Conservation (phyloP, 73 alveolate species). For the Paramecium sonneborni region DNA sequence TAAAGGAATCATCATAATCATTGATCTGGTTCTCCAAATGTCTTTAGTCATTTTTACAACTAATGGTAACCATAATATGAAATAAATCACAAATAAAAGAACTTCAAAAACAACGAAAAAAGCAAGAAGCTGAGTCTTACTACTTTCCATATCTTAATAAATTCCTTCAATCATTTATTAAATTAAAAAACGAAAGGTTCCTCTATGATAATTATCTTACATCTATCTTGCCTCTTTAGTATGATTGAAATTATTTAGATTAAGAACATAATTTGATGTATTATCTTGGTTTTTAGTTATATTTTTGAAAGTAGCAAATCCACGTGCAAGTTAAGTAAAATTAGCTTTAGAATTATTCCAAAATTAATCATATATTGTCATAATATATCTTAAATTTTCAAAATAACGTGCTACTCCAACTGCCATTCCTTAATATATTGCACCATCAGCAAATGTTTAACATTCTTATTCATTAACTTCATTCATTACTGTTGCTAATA, state of each 20-base stretch:
- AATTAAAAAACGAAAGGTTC: not conserved
- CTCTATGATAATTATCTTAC: conserved; percentile 29
- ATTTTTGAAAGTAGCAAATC: conserved; percentile 40
- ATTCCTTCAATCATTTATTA: conserved; percentile 18
- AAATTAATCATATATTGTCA: conserved; percentile 24
- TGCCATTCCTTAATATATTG: conserved; percentile 65
- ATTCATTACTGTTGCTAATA: not conserved
- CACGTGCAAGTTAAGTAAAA: conserved; percentile 38
- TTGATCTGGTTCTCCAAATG: conserved; percentile 65
- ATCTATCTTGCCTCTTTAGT: not conserved
- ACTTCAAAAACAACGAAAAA: conserved; percentile 62
- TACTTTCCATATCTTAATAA: not conserved
- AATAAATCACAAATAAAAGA: conserved; percentile 23
- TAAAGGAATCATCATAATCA: conserved; percentile 62
- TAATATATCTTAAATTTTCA: conserved; percentile 53
- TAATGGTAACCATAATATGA: conserved; percentile 65
- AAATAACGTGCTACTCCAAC: conserved; percentile 61
- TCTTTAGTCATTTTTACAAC: conserved; percentile 53
- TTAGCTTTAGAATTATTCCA: conserved; percentile 17
- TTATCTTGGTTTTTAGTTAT: not conserved
- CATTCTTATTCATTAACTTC: conserved; percentile 46
- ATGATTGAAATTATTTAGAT: conserved; percentile 28
- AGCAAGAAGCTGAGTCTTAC: conserved; percentile 41
- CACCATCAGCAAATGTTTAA: conserved; percentile 53
- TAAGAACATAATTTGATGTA: not conserved